Evolutionary conservation across 2,329 filamentous ascomycete genomes (phyloP).

Genomic region (Venturia effusa): DNA sequence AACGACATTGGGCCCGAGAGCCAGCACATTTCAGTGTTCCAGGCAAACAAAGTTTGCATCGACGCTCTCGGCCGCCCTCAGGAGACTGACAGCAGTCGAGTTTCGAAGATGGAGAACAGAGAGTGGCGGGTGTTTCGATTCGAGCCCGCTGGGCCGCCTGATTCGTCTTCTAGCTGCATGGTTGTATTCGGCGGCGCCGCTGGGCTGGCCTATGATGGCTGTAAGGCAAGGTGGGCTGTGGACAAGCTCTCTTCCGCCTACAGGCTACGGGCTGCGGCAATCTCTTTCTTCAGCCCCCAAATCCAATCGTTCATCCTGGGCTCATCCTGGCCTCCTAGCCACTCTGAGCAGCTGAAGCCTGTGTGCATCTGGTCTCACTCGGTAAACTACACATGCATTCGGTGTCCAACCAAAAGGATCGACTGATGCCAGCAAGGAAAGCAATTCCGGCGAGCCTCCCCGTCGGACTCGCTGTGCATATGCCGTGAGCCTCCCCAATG

Average conservation of each 20-base stretch:
- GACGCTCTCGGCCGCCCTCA: background rate
- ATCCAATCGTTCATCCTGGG: no score
- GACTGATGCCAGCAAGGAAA: background rate
- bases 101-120: background rate
- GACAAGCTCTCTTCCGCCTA: background rate
- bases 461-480: background rate
- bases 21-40: background rate
- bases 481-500: background rate
- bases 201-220: background rate
- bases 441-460: background rate
- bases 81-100: background rate
- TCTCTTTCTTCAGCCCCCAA: constrained; percentile 5
- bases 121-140: constrained; percentile 5
- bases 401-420: background rate
- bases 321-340: background rate
- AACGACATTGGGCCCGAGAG: no score
- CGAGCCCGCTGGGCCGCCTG: background rate
- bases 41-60: background rate
- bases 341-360: background rate
- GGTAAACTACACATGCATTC: constrained; percentile 1
- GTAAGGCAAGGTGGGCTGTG: background rate
- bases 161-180: background rate
- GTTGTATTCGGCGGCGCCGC: background rate
- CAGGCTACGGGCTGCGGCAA: background rate
- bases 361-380: background rate